Evolutionary conservation across 208 protist genomes (phyloP).

Genomic region (Trypanosoma avium): DNA sequence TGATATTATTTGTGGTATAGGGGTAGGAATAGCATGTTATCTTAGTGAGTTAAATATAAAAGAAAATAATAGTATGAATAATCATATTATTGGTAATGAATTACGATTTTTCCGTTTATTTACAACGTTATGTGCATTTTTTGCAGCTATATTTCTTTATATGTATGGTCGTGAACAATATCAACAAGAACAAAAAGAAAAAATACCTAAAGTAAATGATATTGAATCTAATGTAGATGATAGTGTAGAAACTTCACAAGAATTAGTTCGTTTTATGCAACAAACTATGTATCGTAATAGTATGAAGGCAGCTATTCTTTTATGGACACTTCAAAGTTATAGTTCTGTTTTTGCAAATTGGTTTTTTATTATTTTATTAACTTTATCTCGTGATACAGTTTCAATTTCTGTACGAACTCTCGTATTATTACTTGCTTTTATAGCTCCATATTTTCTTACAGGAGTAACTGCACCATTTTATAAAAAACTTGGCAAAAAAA

Average conservation of each 20-base stretch:
- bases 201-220: background rate
- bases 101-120: slow-evolving; percentile 22
- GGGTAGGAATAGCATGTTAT: slow-evolving; percentile 15
- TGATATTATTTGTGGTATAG: slow-evolving; percentile 8
- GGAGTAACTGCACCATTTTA: slow-evolving; percentile 3
- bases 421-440: slow-evolving; percentile 20
- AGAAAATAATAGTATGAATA: too few species aligned
- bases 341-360: slow-evolving; percentile 13
- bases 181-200: background rate
- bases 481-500: slow-evolving; percentile 12
- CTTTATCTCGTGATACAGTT: slow-evolving; percentile 12
- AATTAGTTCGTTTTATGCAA: slow-evolving; percentile 35
- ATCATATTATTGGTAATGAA: background rate
- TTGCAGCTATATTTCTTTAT: slow-evolving; percentile 11
- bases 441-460: slow-evolving; percentile 10
- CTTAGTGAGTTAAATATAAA: slow-evolving; percentile 10
- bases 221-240: background rate
- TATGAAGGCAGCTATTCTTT: slow-evolving; percentile 46
- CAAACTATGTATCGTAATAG: slow-evolving; percentile 50
- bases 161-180: slow-evolving; percentile 11
- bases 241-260: background rate
- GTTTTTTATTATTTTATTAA: slow-evolving; percentile 29
- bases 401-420: slow-evolving; percentile 13
- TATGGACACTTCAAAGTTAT: slow-evolving; percentile 40
- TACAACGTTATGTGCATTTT: slow-evolving; percentile 20